Base-by-base conservation (phyloP, 805 yeast genomes). In the Brettanomyces anomalus region DNA sequence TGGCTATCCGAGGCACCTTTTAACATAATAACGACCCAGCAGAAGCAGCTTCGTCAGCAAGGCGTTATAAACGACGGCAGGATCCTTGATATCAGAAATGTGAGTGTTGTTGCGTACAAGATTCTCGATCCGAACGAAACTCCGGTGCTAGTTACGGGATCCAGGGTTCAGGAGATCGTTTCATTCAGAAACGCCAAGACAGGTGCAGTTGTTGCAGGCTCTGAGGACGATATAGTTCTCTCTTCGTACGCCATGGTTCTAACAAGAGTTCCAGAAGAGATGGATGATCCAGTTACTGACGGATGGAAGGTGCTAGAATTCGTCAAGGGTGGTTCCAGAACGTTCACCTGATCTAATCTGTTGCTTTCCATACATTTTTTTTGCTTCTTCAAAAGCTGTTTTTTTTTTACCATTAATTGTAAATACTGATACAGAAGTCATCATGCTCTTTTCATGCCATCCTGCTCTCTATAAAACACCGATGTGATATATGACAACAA, bases 1-100 rank as follows among this genome's bases (percentile, higher is more conserved):
- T 93, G 99, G 99, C 77, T 93, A 46, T 81, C 94, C 40, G 98
- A 93, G 66, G 97, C 97, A 24, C 97, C 98, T 36, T 90, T 67
- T 68, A 90, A 90, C 61, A 94, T 93, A 46, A 87, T 95, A 77
- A 77, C 84, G 51, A 95, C 96, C 30, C 86, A 85, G 62, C 88
- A 90, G 61, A 93, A 93, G 65, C 94, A 85, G 59, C 79, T 87
- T 61, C 76, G 83, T 58, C 95, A 89, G 55, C 95, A 89, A 64
- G 94, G 94, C 5, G 69, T 90, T 43, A 85, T 85, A 57, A 80
- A 96, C 13, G 98, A 93, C 55, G 90, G 96, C 37, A 78, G 79
- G 50, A 86, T 93, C 49, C 72, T 93, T 56, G 99, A 93, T 61
- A 85, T 93, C 53, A 79, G 99, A 67, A 95, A 95, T 41, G 94